Base-by-base conservation (phyloP, 2,329 filamentous ascomycete genomes). In the Alternaria rosae region DNA sequence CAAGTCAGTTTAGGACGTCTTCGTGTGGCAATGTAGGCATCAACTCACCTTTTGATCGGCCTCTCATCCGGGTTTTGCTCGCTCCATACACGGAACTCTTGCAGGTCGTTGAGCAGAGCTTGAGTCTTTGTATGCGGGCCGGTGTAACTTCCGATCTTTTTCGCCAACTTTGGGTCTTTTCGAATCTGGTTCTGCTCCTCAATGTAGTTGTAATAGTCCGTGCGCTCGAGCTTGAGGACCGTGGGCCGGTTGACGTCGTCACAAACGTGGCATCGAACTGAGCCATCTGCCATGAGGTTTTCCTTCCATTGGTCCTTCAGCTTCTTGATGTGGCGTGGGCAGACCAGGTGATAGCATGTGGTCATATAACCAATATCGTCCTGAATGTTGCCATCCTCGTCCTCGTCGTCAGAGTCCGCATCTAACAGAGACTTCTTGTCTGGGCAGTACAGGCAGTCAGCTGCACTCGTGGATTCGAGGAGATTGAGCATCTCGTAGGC, bases 91-190 rank as follows among this genome's bases (percentile, higher is more conserved):
- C 88, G 87, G 54, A 88, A 88, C 53, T 85, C 83, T 1, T 91
- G 79, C 8, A 99, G 86, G 65, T 92, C 89, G n/a, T 89, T 83
- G 0, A 99, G 75, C 3, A 99, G 83, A 2, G 92, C 93, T 59
- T 87, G 89, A 1, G 95, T 97, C 82, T 99, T 99, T 6, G 94
- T 97, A 73, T 97, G 93, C 0, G 94, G 94, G 0, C 94, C 94
- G 44, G 86, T 85, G 76, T 98, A 99, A 44, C 84, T 87, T 23
- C 87, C 88, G 11, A 90, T 73, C 51, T 84, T 83, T 73, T 89
- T 91, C 51, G 85, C 85, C 13, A 85, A 82, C 65, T 86, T 89
- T 2, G 81, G 75, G 74, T 79, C 84, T 59, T 78, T 81, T 72
- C 80, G 85, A 77, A 73, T 84, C 82, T 75, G 88, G 78, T 80